A percentile compares a stretch with the other conserved stretches of the same genome.
Evolutionary conservation across 192 early-diverging fungal genomes (phyloP).

Genomic region (Mortierella claussenii): DNA sequence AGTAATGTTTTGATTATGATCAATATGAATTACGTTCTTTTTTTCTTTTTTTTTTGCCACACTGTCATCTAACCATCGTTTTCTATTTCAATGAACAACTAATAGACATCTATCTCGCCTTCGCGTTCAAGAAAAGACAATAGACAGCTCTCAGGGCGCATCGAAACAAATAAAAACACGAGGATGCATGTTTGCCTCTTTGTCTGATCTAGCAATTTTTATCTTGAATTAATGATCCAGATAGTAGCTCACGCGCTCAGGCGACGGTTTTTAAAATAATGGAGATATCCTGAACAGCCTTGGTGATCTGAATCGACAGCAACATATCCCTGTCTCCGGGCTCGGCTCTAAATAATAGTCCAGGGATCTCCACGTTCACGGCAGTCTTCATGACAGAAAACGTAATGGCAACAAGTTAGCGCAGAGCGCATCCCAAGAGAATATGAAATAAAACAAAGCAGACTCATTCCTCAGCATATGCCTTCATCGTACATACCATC

Average conservation of each 20-base stretch:
- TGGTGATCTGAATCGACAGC: slow-evolving; percentile 20
- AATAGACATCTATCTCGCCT: slow-evolving; percentile 74
- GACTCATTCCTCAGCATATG: background rate
- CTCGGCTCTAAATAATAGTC: slow-evolving; percentile 13
- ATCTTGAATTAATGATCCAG: no score
- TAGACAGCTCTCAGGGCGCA: no score
- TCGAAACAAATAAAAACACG: no score
- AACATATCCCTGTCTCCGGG: slow-evolving; percentile 25
- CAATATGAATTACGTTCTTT: no score
- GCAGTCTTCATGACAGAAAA: no score
- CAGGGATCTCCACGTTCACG: slow-evolving; percentile 16
- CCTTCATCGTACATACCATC: slow-evolving; percentile 5
- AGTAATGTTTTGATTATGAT: no score
- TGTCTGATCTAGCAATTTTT: no score
- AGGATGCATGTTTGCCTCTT: no score
- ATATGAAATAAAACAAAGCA: background rate
- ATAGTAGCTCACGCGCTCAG: no score
- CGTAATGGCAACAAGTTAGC: no score
- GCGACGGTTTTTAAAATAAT: slow-evolving; percentile 14
- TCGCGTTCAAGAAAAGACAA: slow-evolving; percentile 75
- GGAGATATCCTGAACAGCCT: slow-evolving; percentile 11
- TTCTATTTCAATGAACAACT: no score
- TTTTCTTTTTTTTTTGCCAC: background rate
- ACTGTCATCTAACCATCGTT: background rate
- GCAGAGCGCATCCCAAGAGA: background rate